phyloP scores from a whole-genome alignment of 2,329 filamentous ascomycete species.

The Fusarium xyrophilum region DNA sequence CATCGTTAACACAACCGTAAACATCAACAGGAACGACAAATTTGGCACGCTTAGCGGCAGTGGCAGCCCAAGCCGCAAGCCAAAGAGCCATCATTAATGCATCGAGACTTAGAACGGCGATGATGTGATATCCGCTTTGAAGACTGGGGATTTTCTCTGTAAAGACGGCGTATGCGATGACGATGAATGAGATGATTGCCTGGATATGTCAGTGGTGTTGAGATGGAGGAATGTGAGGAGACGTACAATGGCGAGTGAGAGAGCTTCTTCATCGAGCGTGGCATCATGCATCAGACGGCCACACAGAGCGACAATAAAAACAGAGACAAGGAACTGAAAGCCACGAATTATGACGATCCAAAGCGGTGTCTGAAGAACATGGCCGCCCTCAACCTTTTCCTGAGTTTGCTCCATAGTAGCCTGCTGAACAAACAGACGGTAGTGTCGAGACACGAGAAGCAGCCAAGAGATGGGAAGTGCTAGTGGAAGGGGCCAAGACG shows the following conservation, averaged over 20 bases:
- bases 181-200: slow-evolving; percentile 56
- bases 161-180: slow-evolving; percentile 51
- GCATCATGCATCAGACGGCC: slow-evolving; percentile 48
- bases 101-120: slow-evolving; percentile 54
- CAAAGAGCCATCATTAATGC: slow-evolving; percentile 55
- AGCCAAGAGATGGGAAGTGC: not conserved
- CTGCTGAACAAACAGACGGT: not conserved
- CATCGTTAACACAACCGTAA: slow-evolving; percentile 46
- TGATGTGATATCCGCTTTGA: slow-evolving; percentile 51
- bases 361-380: slow-evolving; percentile 51
- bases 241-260: slow-evolving; percentile 35
- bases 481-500: not conserved
- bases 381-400: slow-evolving; percentile 16
- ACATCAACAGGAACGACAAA: slow-evolving; percentile 47
- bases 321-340: slow-evolving; percentile 51
- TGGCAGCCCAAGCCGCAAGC: slow-evolving; percentile 53
- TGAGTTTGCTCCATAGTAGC: slow-evolving; percentile 28
- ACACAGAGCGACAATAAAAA: slow-evolving; percentile 54
- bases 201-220: slow-evolving; percentile 34
- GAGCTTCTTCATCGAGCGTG: slow-evolving; percentile 27
- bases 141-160: slow-evolving; percentile 50
- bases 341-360: slow-evolving; percentile 54
- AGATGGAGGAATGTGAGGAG: fast-evolving
- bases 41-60: slow-evolving; percentile 49
- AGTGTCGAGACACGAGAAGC: not conserved